Conservation (phyloP, 2,329 filamentous ascomycete species). For the Fusarium sp. region DNA sequence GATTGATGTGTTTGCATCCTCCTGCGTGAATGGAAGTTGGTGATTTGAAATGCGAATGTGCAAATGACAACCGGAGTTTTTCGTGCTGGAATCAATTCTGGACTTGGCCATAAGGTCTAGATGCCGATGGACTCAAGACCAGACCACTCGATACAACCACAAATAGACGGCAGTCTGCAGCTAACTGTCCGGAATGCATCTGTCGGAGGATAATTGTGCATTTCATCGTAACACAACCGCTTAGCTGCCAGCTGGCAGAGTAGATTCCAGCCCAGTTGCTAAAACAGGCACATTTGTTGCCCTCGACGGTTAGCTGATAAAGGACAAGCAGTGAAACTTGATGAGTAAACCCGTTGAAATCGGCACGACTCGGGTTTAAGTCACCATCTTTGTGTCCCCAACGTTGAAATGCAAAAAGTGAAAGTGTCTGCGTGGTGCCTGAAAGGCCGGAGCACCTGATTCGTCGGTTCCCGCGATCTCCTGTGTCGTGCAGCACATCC, state of each 20-base stretch:
- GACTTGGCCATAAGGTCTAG: slow-evolving; percentile 18
- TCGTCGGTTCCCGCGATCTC: slow-evolving; percentile 38
- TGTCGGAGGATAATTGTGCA: slow-evolving; percentile 5
- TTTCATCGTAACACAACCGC: slow-evolving; percentile 9
- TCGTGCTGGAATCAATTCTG: slow-evolving; percentile 1
- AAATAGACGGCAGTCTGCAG: slow-evolving; percentile 24
- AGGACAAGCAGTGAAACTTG: neutral
- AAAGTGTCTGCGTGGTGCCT: slow-evolving; percentile 36
- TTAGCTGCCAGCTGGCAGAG: slow-evolving; percentile 3
- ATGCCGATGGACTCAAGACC: slow-evolving; percentile 24
- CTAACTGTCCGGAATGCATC: slow-evolving; percentile 2
- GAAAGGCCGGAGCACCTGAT: slow-evolving; percentile 34
- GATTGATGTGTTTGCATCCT: slow-evolving; percentile 4
- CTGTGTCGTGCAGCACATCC: slow-evolving; percentile 46
- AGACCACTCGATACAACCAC: slow-evolving; percentile 17
- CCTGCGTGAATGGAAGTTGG: slow-evolving; percentile 1
- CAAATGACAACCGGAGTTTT: neutral
- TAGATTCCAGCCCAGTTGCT: neutral
- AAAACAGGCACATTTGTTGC: neutral
- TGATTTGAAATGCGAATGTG: slow-evolving; percentile 1
- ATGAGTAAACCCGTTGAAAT: neutral
- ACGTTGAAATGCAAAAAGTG: slow-evolving; percentile 11
- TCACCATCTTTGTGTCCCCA: slow-evolving; percentile 17
- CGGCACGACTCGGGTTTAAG: neutral
- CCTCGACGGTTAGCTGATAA: neutral